Percentiles rank a stretch among this genome's conserved stretches.
Evolutionary conservation across 352 stramenopile species (phyloP).

Genomic region (Phytophthora syringae): DNA sequence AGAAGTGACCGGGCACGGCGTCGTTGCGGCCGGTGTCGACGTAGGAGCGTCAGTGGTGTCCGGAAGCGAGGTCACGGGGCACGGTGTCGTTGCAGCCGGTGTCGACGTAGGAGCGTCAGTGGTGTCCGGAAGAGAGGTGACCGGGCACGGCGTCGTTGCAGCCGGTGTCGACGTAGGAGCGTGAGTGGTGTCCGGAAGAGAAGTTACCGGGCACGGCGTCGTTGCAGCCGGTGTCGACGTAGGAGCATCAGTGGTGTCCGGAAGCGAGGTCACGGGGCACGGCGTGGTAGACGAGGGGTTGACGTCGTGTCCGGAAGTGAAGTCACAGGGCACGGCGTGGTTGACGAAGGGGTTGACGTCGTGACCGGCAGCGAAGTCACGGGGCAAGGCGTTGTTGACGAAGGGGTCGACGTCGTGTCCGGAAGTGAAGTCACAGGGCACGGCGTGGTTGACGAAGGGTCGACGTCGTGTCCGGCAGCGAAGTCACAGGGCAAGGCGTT

Average conservation of each 20-base stretch:
- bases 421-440: conserved; percentile 5
- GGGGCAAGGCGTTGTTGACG: neutral
- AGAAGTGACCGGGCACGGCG: neutral
- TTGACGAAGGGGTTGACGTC: neutral
- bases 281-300: conserved; percentile 1
- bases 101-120: neutral
- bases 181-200: conserved; percentile 6
- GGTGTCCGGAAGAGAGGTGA: conserved; percentile 18
- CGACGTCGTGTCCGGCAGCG: conserved; percentile 15
- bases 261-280: conserved; percentile 14
- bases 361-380: conserved; percentile 13
- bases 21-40: neutral
- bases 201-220: conserved; percentile 5
- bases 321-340: conserved; percentile 15
- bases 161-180: neutral
- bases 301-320: conserved; percentile 12
- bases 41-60: neutral
- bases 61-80: conserved; percentile 9
- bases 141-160: conserved; percentile 10
- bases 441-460: neutral
- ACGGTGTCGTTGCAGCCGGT: neutral
- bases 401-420: conserved; percentile 6
- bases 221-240: neutral
- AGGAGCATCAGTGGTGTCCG: neutral
- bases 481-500: conserved; percentile 14